Conservation (phyloP, 495 filamentous ascomycete genomes). For the Physcia stellaris region DNA sequence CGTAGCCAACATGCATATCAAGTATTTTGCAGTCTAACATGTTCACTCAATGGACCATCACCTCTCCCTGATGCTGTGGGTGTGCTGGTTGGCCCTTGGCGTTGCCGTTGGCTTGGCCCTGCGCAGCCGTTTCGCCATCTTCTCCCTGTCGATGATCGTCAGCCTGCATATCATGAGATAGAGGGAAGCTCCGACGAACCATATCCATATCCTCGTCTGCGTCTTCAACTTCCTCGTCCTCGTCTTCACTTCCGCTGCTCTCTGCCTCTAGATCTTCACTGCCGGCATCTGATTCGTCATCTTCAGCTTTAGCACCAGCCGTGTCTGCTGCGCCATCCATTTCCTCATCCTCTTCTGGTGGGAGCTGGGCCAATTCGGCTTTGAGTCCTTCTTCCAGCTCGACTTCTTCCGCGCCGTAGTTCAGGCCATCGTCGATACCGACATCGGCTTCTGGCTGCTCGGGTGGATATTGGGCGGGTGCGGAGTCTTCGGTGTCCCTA, state of each 20-base stretch:
- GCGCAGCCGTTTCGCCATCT: constrained; percentile 31
- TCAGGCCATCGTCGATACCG: constrained; percentile 65
- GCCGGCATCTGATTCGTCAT: constrained; percentile 70
- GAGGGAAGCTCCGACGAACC: no score
- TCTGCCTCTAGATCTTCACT: constrained; percentile 95
- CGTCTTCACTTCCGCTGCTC: constrained; percentile 75
- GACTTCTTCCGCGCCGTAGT: constrained; percentile 71
- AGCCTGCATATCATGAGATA: no score
- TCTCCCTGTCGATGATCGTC: no score
- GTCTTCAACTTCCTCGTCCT: constrained; percentile 63
- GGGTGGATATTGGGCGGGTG: constrained; percentile 88
- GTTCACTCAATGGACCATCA: constrained; percentile 43
- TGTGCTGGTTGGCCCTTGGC: constrained; percentile 23
- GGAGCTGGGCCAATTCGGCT: constrained; percentile 38
- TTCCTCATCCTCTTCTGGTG: constrained; percentile 50
- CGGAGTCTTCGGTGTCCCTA: constrained; percentile 93
- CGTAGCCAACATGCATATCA: neutral
- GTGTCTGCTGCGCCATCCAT: constrained; percentile 64
- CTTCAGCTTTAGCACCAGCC: constrained; percentile 47
- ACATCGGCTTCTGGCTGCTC: constrained; percentile 93
- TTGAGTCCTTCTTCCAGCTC: constrained; percentile 41
- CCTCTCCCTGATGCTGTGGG: constrained; percentile 26
- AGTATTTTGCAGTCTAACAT: no score
- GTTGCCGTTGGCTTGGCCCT: constrained; percentile 20
- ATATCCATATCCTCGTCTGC: constrained; percentile 78